Evolutionary conservation across 192 early-diverging fungal species (phyloP), one percentile per base, ranked within the genome.

Genomic region (Chytriomyces hyalinus): DNA sequence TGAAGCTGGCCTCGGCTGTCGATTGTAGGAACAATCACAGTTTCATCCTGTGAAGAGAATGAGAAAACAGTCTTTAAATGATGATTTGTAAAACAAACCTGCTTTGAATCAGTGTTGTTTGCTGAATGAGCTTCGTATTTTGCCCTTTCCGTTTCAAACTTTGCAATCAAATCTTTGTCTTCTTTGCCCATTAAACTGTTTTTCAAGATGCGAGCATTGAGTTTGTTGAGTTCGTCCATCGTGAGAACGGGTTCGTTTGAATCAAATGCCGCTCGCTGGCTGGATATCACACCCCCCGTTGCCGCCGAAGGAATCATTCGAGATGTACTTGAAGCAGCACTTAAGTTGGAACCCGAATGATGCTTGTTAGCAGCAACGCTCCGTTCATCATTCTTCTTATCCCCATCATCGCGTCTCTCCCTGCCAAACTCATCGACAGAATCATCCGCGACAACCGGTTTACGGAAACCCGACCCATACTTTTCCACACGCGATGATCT

Each of bases 191-290:
- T 87, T 64, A 98, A 76, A 49, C 85, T 89, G 5, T 96, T 96
- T 61, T 94, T 93, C 17, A 98, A 77, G 57, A 94, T 87, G 49
- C 92, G 89, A 2, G 95, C 89, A 45, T 91, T 88, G 51, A 98
- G 82, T 68, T 92, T 95, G 86, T 98, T 98, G 17, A 98, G 82
- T 63, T 97, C 90, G 62, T 89, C 89, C 43, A 80, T 75, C 0
- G 87, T 73, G 2, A 93, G 70, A 0, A 85, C 64, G 5, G 86
- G 77, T 1, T 78, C 70, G 46, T 65, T 45, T 17, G 8, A 62
- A n/a, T 11, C 44, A 15, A 48, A 15, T 15, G 65, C 17, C 17
- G 45, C 45, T 6, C 17, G 6, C 28, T 48, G 7, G n/a, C 26
- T 44, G 1, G 50, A 70, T 4, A 75, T 49, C 15, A 66, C 43